These are phyloP conservation scores for Tubosaeta sp. DNA, from an alignment of 768 basidiomycete species.

Conservation along the genomic window DNA sequence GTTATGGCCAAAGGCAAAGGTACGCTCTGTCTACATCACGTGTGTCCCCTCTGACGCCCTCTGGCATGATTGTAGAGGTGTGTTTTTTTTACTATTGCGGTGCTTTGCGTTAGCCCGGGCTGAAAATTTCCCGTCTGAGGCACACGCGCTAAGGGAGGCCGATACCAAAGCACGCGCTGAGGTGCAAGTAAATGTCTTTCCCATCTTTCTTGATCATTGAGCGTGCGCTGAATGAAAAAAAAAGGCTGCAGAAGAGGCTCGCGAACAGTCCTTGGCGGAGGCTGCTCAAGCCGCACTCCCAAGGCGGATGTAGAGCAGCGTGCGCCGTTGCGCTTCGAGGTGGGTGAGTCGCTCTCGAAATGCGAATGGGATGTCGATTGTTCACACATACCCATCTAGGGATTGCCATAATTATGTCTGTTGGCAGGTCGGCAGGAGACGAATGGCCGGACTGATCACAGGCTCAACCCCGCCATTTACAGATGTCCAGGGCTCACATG, in stretches of 20 bases:
- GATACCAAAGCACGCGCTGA: conserved; percentile 18
- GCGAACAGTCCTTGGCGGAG: conserved; percentile 27
- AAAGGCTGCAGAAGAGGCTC: conserved; percentile 27
- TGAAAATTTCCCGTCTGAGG: conserved; percentile 8
- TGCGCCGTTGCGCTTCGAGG: not conserved
- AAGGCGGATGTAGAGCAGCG: conserved; percentile 9
- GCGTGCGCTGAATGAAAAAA: not conserved
- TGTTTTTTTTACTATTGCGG: not conserved
- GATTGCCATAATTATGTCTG: not conserved
- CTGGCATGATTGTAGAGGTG: conserved; percentile 16
- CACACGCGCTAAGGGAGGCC: conserved; percentile 19
- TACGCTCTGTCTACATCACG: conserved; percentile 6
- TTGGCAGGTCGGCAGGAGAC: too few species aligned
- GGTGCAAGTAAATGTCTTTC: conserved; percentile 8
- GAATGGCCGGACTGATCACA: not conserved
- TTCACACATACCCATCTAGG: not conserved
- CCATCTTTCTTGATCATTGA: not conserved
- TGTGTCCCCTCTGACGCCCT: not conserved
- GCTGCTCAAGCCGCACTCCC: conserved; percentile 27
- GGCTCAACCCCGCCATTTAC: not conserved
- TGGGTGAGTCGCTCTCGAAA: not conserved
- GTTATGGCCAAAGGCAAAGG: conserved; percentile 31
- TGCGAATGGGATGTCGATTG: not conserved
- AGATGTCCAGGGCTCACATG: not conserved
- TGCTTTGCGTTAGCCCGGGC: not conserved